phyloP scores from a whole-genome alignment of 2,329 filamentous ascomycete genomes.

The Trichoderma gracile region DNA sequence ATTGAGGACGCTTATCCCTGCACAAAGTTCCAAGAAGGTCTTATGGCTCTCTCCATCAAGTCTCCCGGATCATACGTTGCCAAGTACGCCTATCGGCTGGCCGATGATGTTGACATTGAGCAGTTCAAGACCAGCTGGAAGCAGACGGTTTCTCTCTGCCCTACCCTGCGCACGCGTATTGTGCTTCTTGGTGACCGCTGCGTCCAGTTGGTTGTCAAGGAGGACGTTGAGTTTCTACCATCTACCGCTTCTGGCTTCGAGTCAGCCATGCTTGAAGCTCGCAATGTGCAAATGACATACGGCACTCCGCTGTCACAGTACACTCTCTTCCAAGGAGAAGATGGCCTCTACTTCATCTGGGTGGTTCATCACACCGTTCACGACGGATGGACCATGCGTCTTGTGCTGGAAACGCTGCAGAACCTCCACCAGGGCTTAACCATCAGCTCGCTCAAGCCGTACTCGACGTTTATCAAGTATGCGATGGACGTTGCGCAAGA shows the following conservation, averaged over 20 bases:
- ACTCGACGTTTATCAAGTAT: constrained; percentile 9
- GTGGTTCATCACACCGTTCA: constrained; percentile 35
- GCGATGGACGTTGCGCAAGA: constrained; percentile 11
- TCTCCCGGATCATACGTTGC: constrained; percentile 30
- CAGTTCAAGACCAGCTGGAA: constrained; percentile 36
- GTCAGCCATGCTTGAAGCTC: not conserved
- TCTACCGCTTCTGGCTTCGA: not conserved
- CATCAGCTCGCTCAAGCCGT: not conserved
- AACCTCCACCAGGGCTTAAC: not conserved
- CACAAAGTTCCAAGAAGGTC: constrained; percentile 42
- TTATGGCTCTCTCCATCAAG: constrained; percentile 39
- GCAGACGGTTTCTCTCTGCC: not conserved
- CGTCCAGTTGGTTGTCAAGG: constrained; percentile 25
- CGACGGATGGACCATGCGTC: constrained; percentile 34
- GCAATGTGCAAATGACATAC: constrained; percentile 5
- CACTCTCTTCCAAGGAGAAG: not conserved
- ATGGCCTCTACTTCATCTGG: constrained; percentile 29
- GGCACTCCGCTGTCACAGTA: not conserved
- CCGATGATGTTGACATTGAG: constrained; percentile 28
- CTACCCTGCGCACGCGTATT: constrained; percentile 22
- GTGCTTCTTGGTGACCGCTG: constrained; percentile 20
- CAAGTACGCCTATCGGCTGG: constrained; percentile 37
- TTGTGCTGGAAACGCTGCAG: constrained; percentile 27
- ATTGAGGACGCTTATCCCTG: constrained; percentile 38
- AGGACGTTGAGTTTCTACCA: not conserved